phyloP scores from a whole-genome alignment of 306 rosid species.

The Begonia peltatifolia region DNA sequence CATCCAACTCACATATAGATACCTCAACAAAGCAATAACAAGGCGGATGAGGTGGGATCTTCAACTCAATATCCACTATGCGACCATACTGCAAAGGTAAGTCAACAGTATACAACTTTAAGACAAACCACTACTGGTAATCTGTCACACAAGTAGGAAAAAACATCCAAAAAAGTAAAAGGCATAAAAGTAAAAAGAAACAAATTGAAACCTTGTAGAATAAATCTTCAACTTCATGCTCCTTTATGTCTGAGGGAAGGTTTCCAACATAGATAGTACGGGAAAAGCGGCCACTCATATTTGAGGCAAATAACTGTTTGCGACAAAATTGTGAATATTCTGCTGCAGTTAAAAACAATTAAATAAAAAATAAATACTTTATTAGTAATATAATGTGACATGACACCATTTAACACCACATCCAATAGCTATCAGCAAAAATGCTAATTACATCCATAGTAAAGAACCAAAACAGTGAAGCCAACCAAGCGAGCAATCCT shows the following conservation, averaged over 20 bases:
- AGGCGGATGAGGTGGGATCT: constrained; percentile 96
- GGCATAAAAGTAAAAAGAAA: constrained; percentile 1
- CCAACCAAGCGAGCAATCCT: constrained; percentile 99
- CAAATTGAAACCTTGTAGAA: constrained; percentile 64
- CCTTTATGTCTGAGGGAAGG: constrained; percentile 85
- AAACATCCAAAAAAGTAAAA: background rate
- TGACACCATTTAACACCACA: constrained; percentile 16
- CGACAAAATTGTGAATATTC: constrained; percentile 7
- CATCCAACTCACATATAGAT: background rate
- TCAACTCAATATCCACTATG: constrained; percentile 79
- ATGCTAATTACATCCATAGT: constrained; percentile 37
- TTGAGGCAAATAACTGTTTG: constrained; percentile 14
- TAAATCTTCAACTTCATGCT: constrained; percentile 81
- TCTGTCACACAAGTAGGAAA: too few relatives aligned
- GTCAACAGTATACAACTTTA: too few relatives aligned
- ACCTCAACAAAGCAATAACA: constrained; percentile 98
- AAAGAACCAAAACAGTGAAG: constrained; percentile 87
- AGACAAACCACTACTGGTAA: too few relatives aligned
- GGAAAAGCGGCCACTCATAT: constrained; percentile 97
- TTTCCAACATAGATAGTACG: constrained; percentile 98
- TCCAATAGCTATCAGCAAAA: constrained; percentile 27
- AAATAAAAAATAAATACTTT: background rate
- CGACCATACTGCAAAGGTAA: constrained; percentile 80
- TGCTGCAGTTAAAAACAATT: constrained; percentile 32
- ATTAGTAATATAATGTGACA: background rate